Percentiles rank a stretch among this genome's conserved stretches.
Conservation (phyloP, 2,329 filamentous ascomycete species). For the Colletotrichum aenigma region DNA sequence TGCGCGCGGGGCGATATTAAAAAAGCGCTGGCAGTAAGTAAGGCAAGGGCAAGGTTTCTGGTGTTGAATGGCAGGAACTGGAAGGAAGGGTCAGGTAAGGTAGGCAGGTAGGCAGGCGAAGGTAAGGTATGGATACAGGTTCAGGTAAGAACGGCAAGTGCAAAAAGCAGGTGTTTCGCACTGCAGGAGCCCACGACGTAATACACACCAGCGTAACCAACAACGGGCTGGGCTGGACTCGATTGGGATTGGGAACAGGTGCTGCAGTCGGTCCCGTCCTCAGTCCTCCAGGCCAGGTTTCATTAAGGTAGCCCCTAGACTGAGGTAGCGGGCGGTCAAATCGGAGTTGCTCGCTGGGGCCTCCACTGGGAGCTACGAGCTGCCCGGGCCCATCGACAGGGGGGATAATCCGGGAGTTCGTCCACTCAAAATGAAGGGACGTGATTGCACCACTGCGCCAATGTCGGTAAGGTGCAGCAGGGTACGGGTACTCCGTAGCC, state of each 20-base stretch:
- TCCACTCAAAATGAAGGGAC: slow-evolving; percentile 5
- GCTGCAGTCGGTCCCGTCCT: not conserved
- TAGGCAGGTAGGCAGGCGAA: slow-evolving; percentile 4
- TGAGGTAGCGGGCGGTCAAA: slow-evolving; percentile 11
- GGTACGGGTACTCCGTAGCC: not conserved
- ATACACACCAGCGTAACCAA: slow-evolving; percentile 15
- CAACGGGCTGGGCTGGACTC: slow-evolving; percentile 1
- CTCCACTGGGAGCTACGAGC: not conserved
- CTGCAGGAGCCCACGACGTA: slow-evolving; percentile 19
- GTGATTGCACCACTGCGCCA: not conserved
- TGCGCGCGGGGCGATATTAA: slow-evolving; percentile 13
- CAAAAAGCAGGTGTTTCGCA: slow-evolving; percentile 22
- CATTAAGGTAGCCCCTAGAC: slow-evolving; percentile 14
- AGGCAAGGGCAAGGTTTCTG: not conserved
- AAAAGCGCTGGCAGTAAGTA: slow-evolving; percentile 15
- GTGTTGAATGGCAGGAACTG: not conserved
- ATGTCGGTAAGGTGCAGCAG: not conserved
- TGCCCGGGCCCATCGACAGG: not conserved
- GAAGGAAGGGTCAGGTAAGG: not conserved
- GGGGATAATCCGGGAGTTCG: slow-evolving; percentile 14
- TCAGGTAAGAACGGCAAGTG: not conserved
- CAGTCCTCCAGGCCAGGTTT: slow-evolving; percentile 21
- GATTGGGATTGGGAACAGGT: slow-evolving; percentile 14
- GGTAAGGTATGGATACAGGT: not conserved
- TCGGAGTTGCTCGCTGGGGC: slow-evolving; percentile 10